A percentile compares a stretch with the other conserved stretches of the same genome.
These are phyloP conservation scores for Cutaneotrichosporon cavernicola DNA, from an alignment of 1,284 basidiomycete species.

Conservation along the genomic window DNA sequence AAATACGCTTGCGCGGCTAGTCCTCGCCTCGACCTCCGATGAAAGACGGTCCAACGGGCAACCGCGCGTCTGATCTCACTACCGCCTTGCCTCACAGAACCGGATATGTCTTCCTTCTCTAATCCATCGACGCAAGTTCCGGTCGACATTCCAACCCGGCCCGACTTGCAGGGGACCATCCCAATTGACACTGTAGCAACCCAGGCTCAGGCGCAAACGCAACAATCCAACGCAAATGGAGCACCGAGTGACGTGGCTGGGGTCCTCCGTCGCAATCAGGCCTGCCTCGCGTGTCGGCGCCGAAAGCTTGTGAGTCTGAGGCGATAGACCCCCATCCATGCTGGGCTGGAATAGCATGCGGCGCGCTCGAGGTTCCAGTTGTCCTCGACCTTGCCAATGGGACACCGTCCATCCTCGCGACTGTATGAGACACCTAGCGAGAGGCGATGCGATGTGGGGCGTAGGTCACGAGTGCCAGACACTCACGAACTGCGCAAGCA, in stretches of 20 bases:
- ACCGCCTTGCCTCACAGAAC: not conserved
- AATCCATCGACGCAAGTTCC: slow-evolving; percentile 18
- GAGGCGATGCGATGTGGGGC: not conserved
- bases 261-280: slow-evolving; percentile 35
- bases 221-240: slow-evolving; percentile 11
- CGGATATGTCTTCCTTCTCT: slow-evolving; percentile 8
- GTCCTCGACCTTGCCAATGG: not conserved
- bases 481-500: not conserved
- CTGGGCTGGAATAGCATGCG: not conserved
- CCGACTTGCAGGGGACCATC: slow-evolving; percentile 20
- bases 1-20: not conserved
- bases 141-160: slow-evolving; percentile 21
- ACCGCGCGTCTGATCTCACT: not conserved
- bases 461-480: not conserved
- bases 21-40: not conserved
- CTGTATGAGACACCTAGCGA: not conserved
- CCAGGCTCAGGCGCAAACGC: slow-evolving; percentile 1
- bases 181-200: slow-evolving; percentile 16
- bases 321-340: not conserved
- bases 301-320: slow-evolving; percentile 26
- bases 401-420: not conserved
- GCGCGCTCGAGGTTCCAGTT: not conserved
- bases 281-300: slow-evolving; percentile 35
- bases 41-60: not conserved
- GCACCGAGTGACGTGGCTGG: slow-evolving; percentile 26